Base-by-base conservation (phyloP, 139 green algal genomes). In the Chlorella vulgaris region DNA sequence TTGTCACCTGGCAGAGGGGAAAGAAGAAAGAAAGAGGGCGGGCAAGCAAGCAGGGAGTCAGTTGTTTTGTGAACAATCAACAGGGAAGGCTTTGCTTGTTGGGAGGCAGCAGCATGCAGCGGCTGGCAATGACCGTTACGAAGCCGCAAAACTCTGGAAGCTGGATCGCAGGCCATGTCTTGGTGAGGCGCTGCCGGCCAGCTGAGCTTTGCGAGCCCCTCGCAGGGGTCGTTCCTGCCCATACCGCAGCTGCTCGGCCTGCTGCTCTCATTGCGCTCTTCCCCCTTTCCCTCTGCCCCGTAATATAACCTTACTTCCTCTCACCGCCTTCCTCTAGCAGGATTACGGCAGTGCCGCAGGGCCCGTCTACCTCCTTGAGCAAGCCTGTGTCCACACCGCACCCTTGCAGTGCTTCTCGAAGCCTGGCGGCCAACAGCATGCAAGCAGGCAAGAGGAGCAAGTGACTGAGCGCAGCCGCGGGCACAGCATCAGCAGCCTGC, bases 281-380 rank as follows among this genome's bases (percentile, higher is more conserved):
- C n/a, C n/a, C n/a, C n/a, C 47, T 58, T 58, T 15, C 10, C 13
- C 47, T 15, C 47, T 15, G 47, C 47, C 47, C 47, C 47, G 15
- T 58, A 58, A 10, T 58, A 15, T 10, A 10, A 15, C 55, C 55
- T 21, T 5, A 5, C 22, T 5, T 65, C 29, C n/a, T 36, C 71
- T 19, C 71, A 67, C 71, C 71, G 5, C 66, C 71, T 24, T 66
- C 50, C 28, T 79, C 73, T 2, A 79, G 53, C 73, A 79, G 73
- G 22, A 79, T 79, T 22, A 79, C 73, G 2, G 73, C 73, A 1
- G 73, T 79, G 33, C 73, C 73, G 35, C 53, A 39, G 53, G 73
- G 53, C 2, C 73, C 73, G 35, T 79, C 73, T 28, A 79, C 73
- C 24, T 68, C 53, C 26, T 26, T 33, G 51, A 79, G 51, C 35